These are phyloP conservation scores for Tetrahymena thermophila DNA, from an alignment of 73 alveolate genomes.

Conservation along the genomic window DNA sequence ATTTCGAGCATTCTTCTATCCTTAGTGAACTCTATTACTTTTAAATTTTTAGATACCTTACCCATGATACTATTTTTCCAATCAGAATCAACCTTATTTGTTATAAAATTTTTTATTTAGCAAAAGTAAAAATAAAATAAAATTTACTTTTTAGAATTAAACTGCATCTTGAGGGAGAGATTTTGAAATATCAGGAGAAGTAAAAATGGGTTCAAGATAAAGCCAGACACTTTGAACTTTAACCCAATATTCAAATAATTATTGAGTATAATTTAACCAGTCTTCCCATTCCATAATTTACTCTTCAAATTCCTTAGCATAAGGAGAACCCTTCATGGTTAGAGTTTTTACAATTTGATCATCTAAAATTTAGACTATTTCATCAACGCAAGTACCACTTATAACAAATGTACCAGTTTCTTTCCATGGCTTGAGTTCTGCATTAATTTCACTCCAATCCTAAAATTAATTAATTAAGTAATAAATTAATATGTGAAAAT, in stretches of 20 bases:
- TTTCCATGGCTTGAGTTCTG: slow-evolving; percentile 64
- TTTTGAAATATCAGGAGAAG: slow-evolving; percentile 92
- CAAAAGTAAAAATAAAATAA: slow-evolving; percentile 24
- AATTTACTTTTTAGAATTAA: slow-evolving; percentile 85
- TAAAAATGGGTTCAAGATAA: slow-evolving; percentile 94
- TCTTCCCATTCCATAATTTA: slow-evolving; percentile 94
- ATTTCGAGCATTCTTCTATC: slow-evolving; percentile 79
- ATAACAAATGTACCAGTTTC: slow-evolving; percentile 65
- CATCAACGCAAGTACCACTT: slow-evolving; percentile 75
- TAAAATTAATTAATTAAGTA: not conserved
- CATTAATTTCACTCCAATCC: slow-evolving; percentile 71
- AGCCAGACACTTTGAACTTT: slow-evolving; percentile 92
- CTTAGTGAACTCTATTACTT: slow-evolving; percentile 75
- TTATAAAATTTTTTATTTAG: not conserved
- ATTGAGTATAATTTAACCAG: slow-evolving; percentile 64
- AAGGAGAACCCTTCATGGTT: slow-evolving; percentile 77
- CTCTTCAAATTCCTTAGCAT: slow-evolving; percentile 73
- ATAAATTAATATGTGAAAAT: not conserved
- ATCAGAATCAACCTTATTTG: slow-evolving; percentile 71
- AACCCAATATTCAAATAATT: slow-evolving; percentile 90
- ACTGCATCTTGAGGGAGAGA: slow-evolving; percentile 90
- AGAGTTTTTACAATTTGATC: slow-evolving; percentile 76
- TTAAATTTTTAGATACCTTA: slow-evolving; percentile 67
- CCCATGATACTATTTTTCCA: slow-evolving; percentile 90
- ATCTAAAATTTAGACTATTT: slow-evolving; percentile 64